These are phyloP conservation scores for Rubus parviflorus DNA, from an alignment of 306 rosid species.

Conservation along the genomic window DNA sequence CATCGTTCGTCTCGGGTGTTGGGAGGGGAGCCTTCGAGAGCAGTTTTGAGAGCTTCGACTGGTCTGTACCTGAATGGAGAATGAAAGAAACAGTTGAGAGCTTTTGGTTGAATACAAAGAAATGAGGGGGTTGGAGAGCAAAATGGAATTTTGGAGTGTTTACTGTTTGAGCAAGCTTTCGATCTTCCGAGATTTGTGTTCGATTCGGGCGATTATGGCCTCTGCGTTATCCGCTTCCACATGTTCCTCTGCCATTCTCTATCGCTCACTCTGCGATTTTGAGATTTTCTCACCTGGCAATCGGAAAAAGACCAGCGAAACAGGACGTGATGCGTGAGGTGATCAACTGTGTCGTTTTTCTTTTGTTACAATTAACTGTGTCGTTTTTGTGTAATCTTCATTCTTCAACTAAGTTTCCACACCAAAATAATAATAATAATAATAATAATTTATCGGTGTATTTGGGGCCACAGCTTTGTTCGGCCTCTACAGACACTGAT, in stretches of 20 bases:
- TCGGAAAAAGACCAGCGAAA: background rate
- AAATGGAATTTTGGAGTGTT: background rate
- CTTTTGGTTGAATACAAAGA: background rate
- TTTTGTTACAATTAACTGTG: no score
- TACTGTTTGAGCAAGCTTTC: constrained; percentile 94
- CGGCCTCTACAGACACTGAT: no score
- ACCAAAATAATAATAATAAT: no score
- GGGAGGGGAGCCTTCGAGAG: constrained; percentile 93
- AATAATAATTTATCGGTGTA: no score
- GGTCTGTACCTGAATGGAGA: constrained; percentile 60
- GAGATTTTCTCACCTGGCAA: background rate
- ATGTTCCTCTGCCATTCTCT: constrained; percentile 58
- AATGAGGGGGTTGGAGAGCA: background rate
- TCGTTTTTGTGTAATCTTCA: no score
- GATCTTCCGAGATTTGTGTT: constrained; percentile 91
- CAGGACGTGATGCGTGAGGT: no score
- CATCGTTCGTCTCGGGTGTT: constrained; percentile 88
- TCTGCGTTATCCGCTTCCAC: constrained; percentile 88
- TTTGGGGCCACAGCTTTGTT: no score
- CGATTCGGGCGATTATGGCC: constrained; percentile 91
- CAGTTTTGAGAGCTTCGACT: constrained; percentile 93
- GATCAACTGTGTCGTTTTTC: no score
- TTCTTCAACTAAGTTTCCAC: no score
- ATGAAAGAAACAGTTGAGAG: background rate
- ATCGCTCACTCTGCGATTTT: constrained; percentile 8